A percentile compares a stretch with the other conserved stretches of the same genome.
These are phyloP conservation scores for Gypsophila paniculata DNA, from an alignment of 179 eudicot species.

Conservation along the genomic window DNA sequence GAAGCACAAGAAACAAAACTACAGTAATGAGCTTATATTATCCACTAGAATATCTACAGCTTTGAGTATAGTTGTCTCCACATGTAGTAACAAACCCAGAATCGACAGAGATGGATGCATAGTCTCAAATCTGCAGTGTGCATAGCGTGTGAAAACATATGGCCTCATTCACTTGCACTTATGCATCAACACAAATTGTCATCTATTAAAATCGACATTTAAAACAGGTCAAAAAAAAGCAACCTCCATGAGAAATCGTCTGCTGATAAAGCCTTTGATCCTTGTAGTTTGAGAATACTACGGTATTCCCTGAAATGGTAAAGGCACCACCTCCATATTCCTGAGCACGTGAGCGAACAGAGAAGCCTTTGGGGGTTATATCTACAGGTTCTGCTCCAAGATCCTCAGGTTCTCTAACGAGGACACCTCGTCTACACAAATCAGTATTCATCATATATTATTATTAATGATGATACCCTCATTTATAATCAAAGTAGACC, in stretches of 20 bases:
- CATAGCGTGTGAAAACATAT: background rate
- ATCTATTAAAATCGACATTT: background rate
- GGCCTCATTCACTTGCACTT: background rate
- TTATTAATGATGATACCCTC: background rate
- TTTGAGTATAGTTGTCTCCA: background rate
- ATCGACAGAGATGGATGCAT: background rate
- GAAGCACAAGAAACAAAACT: background rate
- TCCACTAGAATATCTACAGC: background rate
- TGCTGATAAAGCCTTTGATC: conserved; percentile 92
- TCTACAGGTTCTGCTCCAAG: conserved; percentile 50
- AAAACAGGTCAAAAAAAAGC: conserved; percentile 14
- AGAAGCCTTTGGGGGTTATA: conserved; percentile 68
- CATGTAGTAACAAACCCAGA: background rate
- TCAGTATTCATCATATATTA: background rate
- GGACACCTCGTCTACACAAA: conserved; percentile 59
- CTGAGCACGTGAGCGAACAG: conserved; percentile 75
- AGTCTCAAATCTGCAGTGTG: background rate
- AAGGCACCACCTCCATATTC: conserved; percentile 98
- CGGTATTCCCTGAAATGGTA: conserved; percentile 45
- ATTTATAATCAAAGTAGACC: background rate
- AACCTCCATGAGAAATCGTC: conserved; percentile 57
- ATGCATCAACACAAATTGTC: background rate
- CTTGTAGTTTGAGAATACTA: conserved; percentile 79
- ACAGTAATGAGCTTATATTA: background rate
- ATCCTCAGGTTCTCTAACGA: conserved; percentile 59